These are phyloP conservation scores for Arabis alpina DNA, from an alignment of 345 rosid species.

Conservation along the genomic window DNA sequence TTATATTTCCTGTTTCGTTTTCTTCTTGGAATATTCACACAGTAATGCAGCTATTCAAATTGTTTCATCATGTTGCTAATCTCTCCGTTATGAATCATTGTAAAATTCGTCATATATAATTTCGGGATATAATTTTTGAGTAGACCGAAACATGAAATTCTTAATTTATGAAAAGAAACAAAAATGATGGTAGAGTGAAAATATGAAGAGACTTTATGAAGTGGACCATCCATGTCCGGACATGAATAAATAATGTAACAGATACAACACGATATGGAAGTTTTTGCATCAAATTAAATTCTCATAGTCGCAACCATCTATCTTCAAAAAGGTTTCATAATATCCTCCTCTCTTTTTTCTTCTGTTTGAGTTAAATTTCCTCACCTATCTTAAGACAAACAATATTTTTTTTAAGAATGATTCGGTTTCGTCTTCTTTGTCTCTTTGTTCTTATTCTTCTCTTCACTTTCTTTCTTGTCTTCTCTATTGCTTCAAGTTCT, in stretches of 20 bases:
- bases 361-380: background rate
- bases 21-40: background rate
- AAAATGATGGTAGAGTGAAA: background rate
- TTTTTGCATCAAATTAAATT: slow-evolving; percentile 28
- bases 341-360: background rate
- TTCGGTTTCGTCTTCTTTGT: slow-evolving; percentile 20
- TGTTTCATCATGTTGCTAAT: slow-evolving; percentile 20
- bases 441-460: slow-evolving; percentile 17
- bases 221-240: slow-evolving; percentile 40
- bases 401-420: slow-evolving; percentile 20
- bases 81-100: too few relatives aligned
- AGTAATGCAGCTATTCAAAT: slow-evolving; percentile 18
- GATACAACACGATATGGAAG: slow-evolving; percentile 18
- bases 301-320: slow-evolving; percentile 29
- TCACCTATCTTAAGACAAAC: background rate
- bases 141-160: background rate
- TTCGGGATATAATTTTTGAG: background rate
- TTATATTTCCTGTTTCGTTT: background rate
- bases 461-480: slow-evolving; percentile 14
- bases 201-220: slow-evolving; percentile 27
- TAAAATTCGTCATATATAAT: too few relatives aligned
- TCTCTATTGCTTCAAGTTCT: slow-evolving; percentile 26
- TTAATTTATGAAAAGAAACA: background rate
- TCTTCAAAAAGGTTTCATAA: slow-evolving; percentile 6
- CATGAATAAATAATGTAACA: slow-evolving; percentile 22